Conservation (phyloP, 1,139 yeast genomes). For the Kodamaea ohmeri region DNA sequence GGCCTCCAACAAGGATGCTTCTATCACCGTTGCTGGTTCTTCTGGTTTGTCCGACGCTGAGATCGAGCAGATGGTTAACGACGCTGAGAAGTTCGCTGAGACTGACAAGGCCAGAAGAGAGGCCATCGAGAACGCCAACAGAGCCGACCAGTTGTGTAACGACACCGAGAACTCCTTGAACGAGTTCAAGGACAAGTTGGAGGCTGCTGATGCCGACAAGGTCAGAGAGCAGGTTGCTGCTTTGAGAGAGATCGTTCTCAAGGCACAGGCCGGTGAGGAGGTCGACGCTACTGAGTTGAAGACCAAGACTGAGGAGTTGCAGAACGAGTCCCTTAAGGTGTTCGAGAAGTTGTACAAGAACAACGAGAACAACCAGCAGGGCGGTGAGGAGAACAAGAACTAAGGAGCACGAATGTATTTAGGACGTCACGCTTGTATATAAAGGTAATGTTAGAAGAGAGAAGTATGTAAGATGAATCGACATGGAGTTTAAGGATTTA, state of each 20-base stretch:
- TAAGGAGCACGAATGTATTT: slow-evolving; percentile 40
- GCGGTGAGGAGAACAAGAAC: slow-evolving; percentile 44
- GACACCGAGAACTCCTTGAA: slow-evolving; percentile 93
- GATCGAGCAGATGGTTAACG: slow-evolving; percentile 97
- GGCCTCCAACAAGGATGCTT: slow-evolving; percentile 97
- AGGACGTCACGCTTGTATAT: slow-evolving; percentile 14
- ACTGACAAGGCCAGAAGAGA: slow-evolving; percentile 94
- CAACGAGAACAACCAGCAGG: slow-evolving; percentile 34
- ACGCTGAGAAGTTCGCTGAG: slow-evolving; percentile 97
- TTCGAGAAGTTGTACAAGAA: slow-evolving; percentile 96
- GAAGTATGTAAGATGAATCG: not conserved
- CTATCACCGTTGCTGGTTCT: slow-evolving; percentile 98
- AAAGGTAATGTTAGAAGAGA: slow-evolving; percentile 3
- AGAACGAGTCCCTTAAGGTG: slow-evolving; percentile 85
- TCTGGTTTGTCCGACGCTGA: slow-evolving; percentile 96
- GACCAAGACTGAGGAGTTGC: slow-evolving; percentile 92
- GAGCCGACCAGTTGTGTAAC: slow-evolving; percentile 94
- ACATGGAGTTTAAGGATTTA: too few relatives aligned
- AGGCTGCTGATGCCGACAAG: slow-evolving; percentile 82
- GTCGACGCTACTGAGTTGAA: slow-evolving; percentile 82
- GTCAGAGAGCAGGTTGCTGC: slow-evolving; percentile 73
- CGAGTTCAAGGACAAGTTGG: slow-evolving; percentile 92
- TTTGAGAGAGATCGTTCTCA: slow-evolving; percentile 87
- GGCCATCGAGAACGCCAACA: slow-evolving; percentile 93
- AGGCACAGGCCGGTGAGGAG: slow-evolving; percentile 91